Conservation (phyloP, 306 rosid species). For the Corylus americana region DNA sequence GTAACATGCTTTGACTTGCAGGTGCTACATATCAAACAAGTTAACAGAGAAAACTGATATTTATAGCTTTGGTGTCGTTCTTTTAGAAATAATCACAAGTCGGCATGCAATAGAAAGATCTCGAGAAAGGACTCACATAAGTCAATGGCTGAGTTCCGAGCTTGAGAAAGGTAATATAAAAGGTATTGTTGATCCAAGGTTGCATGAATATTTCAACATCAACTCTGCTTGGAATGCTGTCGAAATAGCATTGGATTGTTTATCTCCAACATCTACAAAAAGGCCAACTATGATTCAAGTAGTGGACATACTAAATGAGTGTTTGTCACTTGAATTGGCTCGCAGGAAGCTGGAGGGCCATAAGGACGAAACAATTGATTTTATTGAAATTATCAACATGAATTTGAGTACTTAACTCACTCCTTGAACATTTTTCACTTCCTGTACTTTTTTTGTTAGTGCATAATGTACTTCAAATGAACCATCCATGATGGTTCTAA, state of each 20-base stretch:
- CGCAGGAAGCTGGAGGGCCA: no score
- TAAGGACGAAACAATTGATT: not conserved
- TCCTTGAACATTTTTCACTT: not conserved
- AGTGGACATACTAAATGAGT: conserved; percentile 13
- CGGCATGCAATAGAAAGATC: not conserved
- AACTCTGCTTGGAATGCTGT: conserved; percentile 17
- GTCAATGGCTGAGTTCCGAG: conserved; percentile 2
- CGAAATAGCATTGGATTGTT: conserved; percentile 26
- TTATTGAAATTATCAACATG: not conserved
- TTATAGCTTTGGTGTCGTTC: conserved; percentile 27
- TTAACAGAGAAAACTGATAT: conserved; percentile 22
- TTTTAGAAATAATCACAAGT: conserved; percentile 14
- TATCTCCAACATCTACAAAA: no score
- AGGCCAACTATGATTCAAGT: not conserved
- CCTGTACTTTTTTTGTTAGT: no score
- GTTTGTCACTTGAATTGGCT: not conserved
- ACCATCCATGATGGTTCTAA: not conserved
- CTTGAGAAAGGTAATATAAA: conserved; percentile 13
- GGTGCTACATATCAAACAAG: not conserved
- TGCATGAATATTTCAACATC: not conserved
- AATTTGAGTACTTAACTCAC: not conserved
- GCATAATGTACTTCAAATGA: not conserved
- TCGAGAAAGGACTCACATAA: conserved; percentile 1
- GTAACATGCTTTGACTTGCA: not conserved
- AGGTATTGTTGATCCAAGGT: conserved; percentile 2